Conservation (phyloP, 805 yeast genomes). For the Diddensiella santjacobensis region DNA sequence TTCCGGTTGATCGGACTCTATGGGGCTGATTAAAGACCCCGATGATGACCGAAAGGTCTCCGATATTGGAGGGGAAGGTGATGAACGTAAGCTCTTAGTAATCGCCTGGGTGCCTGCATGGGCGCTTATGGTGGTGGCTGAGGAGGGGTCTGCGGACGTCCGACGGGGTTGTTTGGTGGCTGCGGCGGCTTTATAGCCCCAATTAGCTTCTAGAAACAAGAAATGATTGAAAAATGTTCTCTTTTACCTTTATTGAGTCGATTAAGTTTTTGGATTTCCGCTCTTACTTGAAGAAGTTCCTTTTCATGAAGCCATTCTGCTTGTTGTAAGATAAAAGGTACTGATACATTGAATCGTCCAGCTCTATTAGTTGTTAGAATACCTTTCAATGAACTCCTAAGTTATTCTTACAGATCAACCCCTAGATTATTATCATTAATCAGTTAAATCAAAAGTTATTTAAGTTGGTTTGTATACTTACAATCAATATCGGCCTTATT, state of each 20-base stretch:
- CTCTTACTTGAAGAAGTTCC: conserved; percentile 35
- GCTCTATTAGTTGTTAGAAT: conserved; percentile 29
- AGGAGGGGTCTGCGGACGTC: not conserved
- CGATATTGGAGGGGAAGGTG: not conserved
- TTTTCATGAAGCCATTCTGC: conserved; percentile 42
- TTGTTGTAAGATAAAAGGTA: conserved; percentile 38
- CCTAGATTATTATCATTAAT: too few species aligned
- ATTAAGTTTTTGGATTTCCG: conserved; percentile 29
- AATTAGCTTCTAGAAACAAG: too few species aligned
- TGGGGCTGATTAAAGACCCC: not conserved
- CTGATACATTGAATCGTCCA: conserved; percentile 35
- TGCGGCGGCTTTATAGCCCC: not conserved
- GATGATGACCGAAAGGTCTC: not conserved
- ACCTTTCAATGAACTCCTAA: not conserved
- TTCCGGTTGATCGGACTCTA: not conserved
- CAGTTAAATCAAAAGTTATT: too few species aligned
- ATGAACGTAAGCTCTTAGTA: not conserved
- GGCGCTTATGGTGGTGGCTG: not conserved
- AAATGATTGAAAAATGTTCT: too few species aligned
- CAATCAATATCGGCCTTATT: conserved; percentile 34
- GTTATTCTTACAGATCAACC: conserved; percentile 10
- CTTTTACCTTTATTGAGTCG: not conserved
- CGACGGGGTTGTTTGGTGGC: not conserved
- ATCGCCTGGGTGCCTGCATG: too few species aligned
- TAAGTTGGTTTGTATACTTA: too few species aligned